phyloP scores from a whole-genome alignment of 441 rosid genomes.

The Cnidoscolus chayamansa region DNA sequence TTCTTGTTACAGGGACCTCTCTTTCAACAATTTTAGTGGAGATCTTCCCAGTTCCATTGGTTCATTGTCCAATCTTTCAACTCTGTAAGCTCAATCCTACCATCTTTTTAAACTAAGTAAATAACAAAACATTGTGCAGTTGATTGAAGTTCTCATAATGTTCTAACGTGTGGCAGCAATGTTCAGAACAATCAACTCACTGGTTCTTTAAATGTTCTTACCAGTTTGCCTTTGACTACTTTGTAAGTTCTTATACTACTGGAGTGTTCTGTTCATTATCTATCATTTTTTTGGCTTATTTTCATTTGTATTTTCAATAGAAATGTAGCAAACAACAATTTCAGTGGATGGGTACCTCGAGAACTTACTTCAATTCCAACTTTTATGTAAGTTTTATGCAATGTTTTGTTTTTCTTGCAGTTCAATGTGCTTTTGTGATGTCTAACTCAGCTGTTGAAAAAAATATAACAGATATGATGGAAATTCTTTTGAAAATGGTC shows the following conservation, averaged over 20 bases:
- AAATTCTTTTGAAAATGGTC: constrained; percentile 76
- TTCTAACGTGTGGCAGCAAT: constrained; percentile 52
- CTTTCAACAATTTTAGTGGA: constrained; percentile 86
- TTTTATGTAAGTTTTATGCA: constrained; percentile 54
- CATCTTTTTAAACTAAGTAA: constrained; percentile 13
- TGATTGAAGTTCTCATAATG: constrained; percentile 22
- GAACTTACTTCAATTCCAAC: constrained; percentile 61
- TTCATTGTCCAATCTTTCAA: constrained; percentile 57
- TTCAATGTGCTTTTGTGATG: constrained; percentile 10
- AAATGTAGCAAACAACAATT: constrained; percentile 84
- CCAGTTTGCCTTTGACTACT: constrained; percentile 57
- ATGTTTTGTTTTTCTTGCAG: constrained; percentile 8
- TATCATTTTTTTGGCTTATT: constrained; percentile 19
- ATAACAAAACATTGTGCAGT: constrained; percentile 5
- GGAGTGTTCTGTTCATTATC: not conserved
- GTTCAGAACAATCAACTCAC: constrained; percentile 87
- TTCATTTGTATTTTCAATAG: constrained; percentile 39
- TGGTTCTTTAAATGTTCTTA: constrained; percentile 68
- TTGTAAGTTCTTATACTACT: constrained; percentile 55
- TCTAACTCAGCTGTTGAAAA: constrained; percentile 22
- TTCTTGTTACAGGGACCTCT: constrained; percentile 65
- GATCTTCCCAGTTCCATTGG: constrained; percentile 82
- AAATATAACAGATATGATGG: constrained; percentile 65
- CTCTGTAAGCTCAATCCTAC: constrained; percentile 57
- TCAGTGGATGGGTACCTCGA: constrained; percentile 83